Percentiles rank a stretch among this genome's conserved stretches.
These are phyloP conservation scores for Colletotrichum sp. DNA, from an alignment of 2,329 filamentous ascomycete species.

Conservation along the genomic window DNA sequence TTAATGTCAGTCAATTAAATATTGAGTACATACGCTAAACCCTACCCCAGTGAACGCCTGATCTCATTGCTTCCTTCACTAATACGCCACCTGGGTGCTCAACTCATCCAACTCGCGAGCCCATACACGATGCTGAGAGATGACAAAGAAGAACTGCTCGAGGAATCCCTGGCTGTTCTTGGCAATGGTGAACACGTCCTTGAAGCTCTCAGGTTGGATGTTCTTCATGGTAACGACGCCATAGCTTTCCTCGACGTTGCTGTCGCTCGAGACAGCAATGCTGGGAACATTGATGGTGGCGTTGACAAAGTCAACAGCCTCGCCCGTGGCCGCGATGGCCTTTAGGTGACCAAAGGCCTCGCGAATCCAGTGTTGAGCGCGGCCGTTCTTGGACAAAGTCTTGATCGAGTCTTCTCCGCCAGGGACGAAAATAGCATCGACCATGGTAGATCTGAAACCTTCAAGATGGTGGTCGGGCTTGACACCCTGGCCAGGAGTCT, in stretches of 20 bases:
- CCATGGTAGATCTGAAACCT: constrained; percentile 80
- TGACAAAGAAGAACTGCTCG: constrained; percentile 71
- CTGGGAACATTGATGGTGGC: constrained; percentile 48
- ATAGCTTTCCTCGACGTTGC: constrained; percentile 68
- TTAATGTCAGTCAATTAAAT: too few species aligned
- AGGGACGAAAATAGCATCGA: constrained; percentile 80
- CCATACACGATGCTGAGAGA: constrained; percentile 77
- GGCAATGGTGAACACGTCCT: constrained; percentile 65
- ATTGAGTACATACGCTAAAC: background rate
- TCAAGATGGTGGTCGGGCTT: constrained; percentile 80
- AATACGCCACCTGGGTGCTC: constrained; percentile 71
- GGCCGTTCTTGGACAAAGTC: constrained; percentile 71
- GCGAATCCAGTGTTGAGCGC: constrained; percentile 76
- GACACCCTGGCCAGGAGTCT: constrained; percentile 56
- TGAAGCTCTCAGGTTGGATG: constrained; percentile 60
- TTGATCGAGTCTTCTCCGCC: constrained; percentile 69
- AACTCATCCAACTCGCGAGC: constrained; percentile 76
- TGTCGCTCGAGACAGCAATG: constrained; percentile 47
- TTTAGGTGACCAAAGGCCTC: constrained; percentile 86
- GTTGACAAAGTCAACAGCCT: constrained; percentile 69
- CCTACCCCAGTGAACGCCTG: background rate
- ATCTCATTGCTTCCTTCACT: constrained; percentile 25
- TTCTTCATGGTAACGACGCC: constrained; percentile 74
- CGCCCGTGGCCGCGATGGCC: constrained; percentile 76
- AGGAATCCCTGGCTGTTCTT: constrained; percentile 74